Evolutionary conservation across 2,329 filamentous ascomycete genomes (phyloP).

Genomic region (Diaporthe velutina): DNA sequence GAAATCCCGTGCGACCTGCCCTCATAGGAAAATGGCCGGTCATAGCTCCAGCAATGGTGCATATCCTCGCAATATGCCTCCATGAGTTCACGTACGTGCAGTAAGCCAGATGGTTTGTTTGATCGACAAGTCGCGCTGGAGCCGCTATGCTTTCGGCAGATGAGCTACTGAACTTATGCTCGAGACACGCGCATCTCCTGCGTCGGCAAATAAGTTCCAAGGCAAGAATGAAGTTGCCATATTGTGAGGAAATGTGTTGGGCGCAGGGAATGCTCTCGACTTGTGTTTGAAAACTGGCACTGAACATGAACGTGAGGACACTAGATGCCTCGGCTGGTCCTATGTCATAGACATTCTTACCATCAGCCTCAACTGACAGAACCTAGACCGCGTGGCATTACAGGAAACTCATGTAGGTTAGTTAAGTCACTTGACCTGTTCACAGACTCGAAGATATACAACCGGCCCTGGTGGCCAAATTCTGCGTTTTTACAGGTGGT

Average conservation of each 20-base stretch:
- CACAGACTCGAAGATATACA: neutral
- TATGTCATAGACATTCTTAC: neutral
- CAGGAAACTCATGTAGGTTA: neutral
- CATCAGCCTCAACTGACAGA: too few relatives aligned
- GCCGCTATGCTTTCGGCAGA: neutral
- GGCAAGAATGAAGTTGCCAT: neutral
- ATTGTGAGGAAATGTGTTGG: neutral
- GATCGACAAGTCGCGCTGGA: neutral
- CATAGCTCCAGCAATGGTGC: neutral
- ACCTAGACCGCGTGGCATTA: neutral
- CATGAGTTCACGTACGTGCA: neutral
- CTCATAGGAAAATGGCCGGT: neutral
- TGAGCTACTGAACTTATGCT: neutral
- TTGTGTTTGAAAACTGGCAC: too few relatives aligned
- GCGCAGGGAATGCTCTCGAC: neutral
- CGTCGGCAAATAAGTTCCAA: neutral
- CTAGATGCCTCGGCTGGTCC: neutral
- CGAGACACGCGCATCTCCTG: neutral
- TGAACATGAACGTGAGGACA: too few relatives aligned
- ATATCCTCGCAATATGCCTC: neutral
- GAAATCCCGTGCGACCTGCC: neutral
- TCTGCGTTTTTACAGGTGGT: conserved; percentile 36
- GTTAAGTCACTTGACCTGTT: neutral
- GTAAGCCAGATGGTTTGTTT: neutral
- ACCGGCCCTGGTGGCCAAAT: neutral